These are phyloP conservation scores for Lindgomyces ingoldianus DNA, from an alignment of 495 filamentous ascomycete species.

Conservation along the genomic window DNA sequence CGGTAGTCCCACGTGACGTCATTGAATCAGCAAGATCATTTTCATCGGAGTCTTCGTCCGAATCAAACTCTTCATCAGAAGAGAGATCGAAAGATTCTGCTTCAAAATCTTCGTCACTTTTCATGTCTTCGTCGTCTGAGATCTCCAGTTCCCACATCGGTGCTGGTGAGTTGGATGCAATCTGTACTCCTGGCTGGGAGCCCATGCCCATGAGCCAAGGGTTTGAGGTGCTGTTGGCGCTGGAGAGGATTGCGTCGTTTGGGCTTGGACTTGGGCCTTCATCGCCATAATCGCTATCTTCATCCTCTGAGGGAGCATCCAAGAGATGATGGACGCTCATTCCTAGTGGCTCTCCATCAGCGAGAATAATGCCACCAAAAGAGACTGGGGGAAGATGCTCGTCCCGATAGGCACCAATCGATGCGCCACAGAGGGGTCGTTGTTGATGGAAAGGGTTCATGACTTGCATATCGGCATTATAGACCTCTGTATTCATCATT, in stretches of 20 bases:
- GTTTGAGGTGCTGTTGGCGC: slow-evolving; percentile 23
- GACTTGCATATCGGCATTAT: slow-evolving; percentile 31
- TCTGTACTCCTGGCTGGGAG: slow-evolving; percentile 29
- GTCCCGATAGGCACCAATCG: slow-evolving; percentile 85
- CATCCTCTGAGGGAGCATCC: slow-evolving; percentile 68
- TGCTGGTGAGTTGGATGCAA: slow-evolving; percentile 11
- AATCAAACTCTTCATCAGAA: slow-evolving; percentile 54
- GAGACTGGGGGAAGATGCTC: slow-evolving; percentile 86
- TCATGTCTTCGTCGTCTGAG: slow-evolving; percentile 38
- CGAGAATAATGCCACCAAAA: slow-evolving; percentile 81
- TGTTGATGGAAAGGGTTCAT: slow-evolving; percentile 69
- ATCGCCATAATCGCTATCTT: slow-evolving; percentile 25
- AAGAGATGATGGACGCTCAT: slow-evolving; percentile 97
- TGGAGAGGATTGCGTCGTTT: slow-evolving; percentile 30
- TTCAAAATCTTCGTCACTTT: slow-evolving; percentile 34
- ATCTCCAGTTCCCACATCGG: slow-evolving; percentile 35
- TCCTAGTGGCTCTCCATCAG: slow-evolving; percentile 80
- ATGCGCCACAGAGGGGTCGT: slow-evolving; percentile 79
- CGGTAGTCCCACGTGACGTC: slow-evolving; percentile 40
- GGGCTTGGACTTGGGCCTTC: slow-evolving; percentile 21
- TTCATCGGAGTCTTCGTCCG: slow-evolving; percentile 22
- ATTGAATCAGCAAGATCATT: slow-evolving; percentile 21
- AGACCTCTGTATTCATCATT: slow-evolving; percentile 31
- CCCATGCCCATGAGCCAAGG: slow-evolving; percentile 36
- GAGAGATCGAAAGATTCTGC: slow-evolving; percentile 37